Conservation (phyloP, 148 eudicot genomes). For the Selenicereus undatus region DNA sequence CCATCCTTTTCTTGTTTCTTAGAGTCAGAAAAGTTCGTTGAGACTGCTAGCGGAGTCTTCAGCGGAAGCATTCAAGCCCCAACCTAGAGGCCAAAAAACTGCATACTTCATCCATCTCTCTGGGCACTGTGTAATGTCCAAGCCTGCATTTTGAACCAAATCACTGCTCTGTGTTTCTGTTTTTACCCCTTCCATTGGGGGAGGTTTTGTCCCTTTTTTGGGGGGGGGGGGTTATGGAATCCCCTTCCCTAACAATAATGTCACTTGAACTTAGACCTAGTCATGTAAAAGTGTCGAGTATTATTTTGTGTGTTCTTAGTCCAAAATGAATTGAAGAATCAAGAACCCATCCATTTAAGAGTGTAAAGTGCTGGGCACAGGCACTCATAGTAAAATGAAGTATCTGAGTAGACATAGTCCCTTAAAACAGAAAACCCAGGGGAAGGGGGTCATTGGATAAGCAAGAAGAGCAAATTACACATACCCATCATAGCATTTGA, state of each 20-base stretch:
- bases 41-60: neutral
- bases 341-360: neutral
- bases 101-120: slow-evolving; percentile 91
- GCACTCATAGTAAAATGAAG: too few species aligned
- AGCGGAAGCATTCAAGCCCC: slow-evolving; percentile 44
- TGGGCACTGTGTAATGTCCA: slow-evolving; percentile 83
- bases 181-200: neutral
- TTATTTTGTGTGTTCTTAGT: neutral
- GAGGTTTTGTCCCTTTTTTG: neutral
- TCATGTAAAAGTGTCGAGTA: too few species aligned
- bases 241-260: too few species aligned
- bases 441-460: neutral
- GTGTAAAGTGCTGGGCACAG: neutral
- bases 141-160: slow-evolving; percentile 46
- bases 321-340: neutral
- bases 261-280: too few species aligned
- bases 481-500: slow-evolving; percentile 77
- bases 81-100: slow-evolving; percentile 57
- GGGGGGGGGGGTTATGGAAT: too few species aligned
- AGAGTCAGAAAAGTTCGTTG: neutral
- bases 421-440: too few species aligned
- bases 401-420: too few species aligned
- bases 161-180: neutral
- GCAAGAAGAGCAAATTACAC: neutral
- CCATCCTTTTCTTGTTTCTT: slow-evolving; percentile 7